Base-by-base conservation (phyloP, 768 basidiomycete species). In the Leccinum arenicola region DNA sequence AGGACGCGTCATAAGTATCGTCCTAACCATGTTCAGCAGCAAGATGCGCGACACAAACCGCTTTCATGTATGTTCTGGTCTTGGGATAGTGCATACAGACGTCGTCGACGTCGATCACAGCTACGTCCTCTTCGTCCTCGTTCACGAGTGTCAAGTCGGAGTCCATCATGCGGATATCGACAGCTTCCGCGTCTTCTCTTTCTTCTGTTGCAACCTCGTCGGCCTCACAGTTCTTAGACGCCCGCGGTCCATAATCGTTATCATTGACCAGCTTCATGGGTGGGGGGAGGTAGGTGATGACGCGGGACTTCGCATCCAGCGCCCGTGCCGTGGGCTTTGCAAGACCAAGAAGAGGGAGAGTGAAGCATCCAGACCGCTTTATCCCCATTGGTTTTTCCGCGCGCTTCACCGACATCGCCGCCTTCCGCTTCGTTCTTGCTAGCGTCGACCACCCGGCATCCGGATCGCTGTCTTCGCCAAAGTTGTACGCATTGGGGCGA, bases 61-160 rank as follows among this genome's bases (percentile, higher is more conserved):
- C 54, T 55, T 70, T 72, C 54, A 68, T 58, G 5, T 38, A 29
- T 23, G 64, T 62, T 8, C 63, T 60, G 2, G 61, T 64, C 11
- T 58, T 17, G 23, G 63, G 57, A 33, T 72, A 74, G 12, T 47
- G 65, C 31, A 4, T 36, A 33, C 61, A 56, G 14, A 74, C 50
- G 6, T 61, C 65, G 38, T 66, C 64, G 6, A 67, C 23, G 49
- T 72, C 62, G 55, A 61, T 33, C 31, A 50, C 19, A 1, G 9
- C 51, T 40, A 63, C 52, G 5, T 59, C 52, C 5, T 58, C 60
- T 4, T 64, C 64, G 50, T 67, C 66, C 15, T 67, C 66, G 52
- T 64, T 63, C 38, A 74, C 70, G 31, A 72, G 73, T 2, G 72
- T 72, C 60, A 53, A 25, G 19, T 73, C 71, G 1, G 71, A 72